Conservation (phyloP, 73 alveolate species). For the Tetrahymena malaccensis region DNA sequence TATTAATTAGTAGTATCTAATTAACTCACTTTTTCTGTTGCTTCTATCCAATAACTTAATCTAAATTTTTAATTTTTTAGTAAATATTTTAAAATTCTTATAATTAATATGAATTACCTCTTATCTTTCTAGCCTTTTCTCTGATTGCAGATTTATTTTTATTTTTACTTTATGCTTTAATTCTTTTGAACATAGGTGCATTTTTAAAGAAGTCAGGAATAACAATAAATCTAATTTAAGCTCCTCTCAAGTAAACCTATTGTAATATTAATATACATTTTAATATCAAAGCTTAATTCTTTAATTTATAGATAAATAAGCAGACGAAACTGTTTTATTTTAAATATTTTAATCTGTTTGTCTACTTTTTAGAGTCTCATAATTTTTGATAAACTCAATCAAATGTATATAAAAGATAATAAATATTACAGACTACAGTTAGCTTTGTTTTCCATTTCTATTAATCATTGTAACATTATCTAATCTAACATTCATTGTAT, state of each 20-base stretch:
- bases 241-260: conserved; percentile 90
- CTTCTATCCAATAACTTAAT: background rate
- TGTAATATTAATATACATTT: background rate
- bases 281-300: background rate
- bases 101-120: conserved; percentile 1
- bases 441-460: conserved; percentile 82
- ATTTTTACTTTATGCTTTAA: conserved; percentile 82
- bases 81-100: background rate
- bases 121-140: conserved; percentile 47
- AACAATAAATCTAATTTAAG: conserved; percentile 89
- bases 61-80: background rate
- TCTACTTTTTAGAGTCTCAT: too few relatives aligned
- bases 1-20: background rate
- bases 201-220: conserved; percentile 96
- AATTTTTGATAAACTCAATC: background rate
- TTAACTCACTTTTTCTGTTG: background rate
- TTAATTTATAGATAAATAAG: too few relatives aligned
- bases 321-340: background rate
- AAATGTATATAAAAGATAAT: background rate
- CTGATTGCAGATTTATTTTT: conserved; percentile 53
- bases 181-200: conserved; percentile 96
- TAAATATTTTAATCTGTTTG: background rate
- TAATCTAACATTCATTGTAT: conserved; percentile 92
- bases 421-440: background rate
- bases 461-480: conserved; percentile 92